phyloP scores from a whole-genome alignment of 371 early-diverging fungal genomes.

The Mortierella sp. region DNA sequence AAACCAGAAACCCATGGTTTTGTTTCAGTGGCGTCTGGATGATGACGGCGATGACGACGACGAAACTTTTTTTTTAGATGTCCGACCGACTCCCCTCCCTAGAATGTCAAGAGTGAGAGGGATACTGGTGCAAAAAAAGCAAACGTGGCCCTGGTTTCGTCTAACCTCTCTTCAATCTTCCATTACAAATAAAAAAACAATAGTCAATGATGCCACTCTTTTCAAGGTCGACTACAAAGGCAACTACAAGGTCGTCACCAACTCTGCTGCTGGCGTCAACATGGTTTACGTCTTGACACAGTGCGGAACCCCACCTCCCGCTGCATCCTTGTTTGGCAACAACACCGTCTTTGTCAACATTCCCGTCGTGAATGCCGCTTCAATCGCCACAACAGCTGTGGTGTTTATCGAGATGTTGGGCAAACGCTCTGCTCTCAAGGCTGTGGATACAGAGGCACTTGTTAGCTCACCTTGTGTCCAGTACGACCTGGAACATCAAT shows the following conservation, averaged over 20 bases:
- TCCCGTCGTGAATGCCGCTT: slow-evolving; percentile 71
- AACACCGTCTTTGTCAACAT: slow-evolving; percentile 66
- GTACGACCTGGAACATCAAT: slow-evolving; percentile 56
- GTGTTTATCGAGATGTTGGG: slow-evolving; percentile 81
- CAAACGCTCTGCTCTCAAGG: slow-evolving; percentile 64
- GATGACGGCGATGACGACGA: no score
- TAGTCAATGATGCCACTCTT: slow-evolving; percentile 63
- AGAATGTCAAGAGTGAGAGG: no score
- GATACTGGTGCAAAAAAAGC: no score
- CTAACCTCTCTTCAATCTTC: no score
- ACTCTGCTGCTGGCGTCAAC: slow-evolving; percentile 14
- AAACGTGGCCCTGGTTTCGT: no score
- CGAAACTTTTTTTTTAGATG: no score
- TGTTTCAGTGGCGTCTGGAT: no score
- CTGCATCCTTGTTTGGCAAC: slow-evolving; percentile 57
- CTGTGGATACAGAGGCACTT: slow-evolving; percentile 67
- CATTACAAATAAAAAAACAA: no score
- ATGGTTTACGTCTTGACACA: slow-evolving; percentile 66
- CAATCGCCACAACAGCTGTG: slow-evolving; percentile 73
- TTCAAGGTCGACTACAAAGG: slow-evolving; percentile 74
- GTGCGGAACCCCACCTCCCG: slow-evolving; percentile 75
- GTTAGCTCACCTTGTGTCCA: slow-evolving; percentile 79
- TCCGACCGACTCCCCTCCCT: no score
- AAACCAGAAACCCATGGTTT: no score
- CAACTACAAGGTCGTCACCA: slow-evolving; percentile 56